These are phyloP conservation scores for Xylaria sp. DNA, from an alignment of 2,329 filamentous ascomycete species.

Conservation along the genomic window DNA sequence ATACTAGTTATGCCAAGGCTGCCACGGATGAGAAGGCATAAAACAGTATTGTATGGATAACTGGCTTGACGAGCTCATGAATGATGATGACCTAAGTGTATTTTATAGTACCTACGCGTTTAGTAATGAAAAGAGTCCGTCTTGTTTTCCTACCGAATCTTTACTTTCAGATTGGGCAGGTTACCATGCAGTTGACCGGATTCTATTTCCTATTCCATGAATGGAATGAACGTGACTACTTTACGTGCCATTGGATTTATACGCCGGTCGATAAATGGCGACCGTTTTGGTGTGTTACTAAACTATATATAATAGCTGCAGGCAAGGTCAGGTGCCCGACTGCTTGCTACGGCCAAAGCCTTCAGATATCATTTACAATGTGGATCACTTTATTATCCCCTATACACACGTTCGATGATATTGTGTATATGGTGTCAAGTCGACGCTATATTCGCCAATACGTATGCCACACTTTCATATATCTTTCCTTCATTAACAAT, in stretches of 20 bases:
- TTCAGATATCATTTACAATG: too few species aligned
- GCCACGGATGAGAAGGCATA: constrained; percentile 34
- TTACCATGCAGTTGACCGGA: background rate
- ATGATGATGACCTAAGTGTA: constrained; percentile 37
- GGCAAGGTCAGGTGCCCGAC: too few species aligned
- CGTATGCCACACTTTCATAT: too few species aligned
- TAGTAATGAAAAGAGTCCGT: constrained; percentile 11
- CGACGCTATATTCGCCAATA: too few species aligned
- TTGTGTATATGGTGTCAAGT: too few species aligned
- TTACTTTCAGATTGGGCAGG: background rate
- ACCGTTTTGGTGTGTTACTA: background rate
- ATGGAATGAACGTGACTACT: background rate
- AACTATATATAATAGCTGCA: too few species aligned
- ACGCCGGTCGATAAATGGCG: background rate
- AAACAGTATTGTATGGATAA: background rate
- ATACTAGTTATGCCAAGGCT: constrained; percentile 15
- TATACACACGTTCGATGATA: too few species aligned
- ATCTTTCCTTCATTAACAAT: too few species aligned
- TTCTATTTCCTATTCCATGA: background rate
- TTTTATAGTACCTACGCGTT: constrained; percentile 8
- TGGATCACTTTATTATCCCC: too few species aligned
- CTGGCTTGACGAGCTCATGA: constrained; percentile 31
- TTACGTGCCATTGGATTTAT: too few species aligned
- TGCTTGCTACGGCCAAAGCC: too few species aligned
- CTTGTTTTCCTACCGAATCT: background rate